Percentiles rank a stretch among this genome's conserved stretches.
phyloP scores from a whole-genome alignment of 2,329 filamentous ascomycete species.

The Sclerotinia trifoliorum region DNA sequence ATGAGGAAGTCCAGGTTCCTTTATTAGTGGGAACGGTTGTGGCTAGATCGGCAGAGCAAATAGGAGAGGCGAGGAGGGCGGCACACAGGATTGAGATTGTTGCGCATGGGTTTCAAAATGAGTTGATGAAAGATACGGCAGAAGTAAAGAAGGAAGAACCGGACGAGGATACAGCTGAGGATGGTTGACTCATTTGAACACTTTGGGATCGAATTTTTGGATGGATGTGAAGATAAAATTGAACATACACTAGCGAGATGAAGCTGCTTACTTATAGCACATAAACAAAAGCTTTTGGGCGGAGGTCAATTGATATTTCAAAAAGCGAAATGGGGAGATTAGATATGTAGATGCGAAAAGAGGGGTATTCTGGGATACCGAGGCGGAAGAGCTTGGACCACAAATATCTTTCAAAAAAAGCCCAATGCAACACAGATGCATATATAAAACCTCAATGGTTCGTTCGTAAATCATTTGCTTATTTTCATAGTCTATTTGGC shows the following conservation, averaged over 20 bases:
- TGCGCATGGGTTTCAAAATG: slow-evolving; percentile 54
- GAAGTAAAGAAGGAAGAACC: neutral
- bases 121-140: slow-evolving; percentile 44
- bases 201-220: neutral
- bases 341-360: slow-evolving; percentile 14
- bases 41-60: slow-evolving; percentile 49
- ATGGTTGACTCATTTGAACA: slow-evolving; percentile 12
- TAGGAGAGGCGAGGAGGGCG: slow-evolving; percentile 52
- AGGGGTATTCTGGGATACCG: neutral
- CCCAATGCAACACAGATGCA: slow-evolving; percentile 15
- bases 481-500: slow-evolving; percentile 23
- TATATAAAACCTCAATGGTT: slow-evolving; percentile 10
- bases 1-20: slow-evolving; percentile 40
- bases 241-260: slow-evolving; percentile 5
- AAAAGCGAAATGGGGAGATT: slow-evolving; percentile 3
- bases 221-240: neutral
- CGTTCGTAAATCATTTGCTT: slow-evolving; percentile 21
- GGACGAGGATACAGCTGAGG: slow-evolving; percentile 8
- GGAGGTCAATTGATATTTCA: slow-evolving; percentile 2
- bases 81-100: slow-evolving; percentile 54
- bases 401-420: slow-evolving; percentile 1
- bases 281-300: slow-evolving; percentile 2
- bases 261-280: slow-evolving; percentile 7
- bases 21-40: slow-evolving; percentile 56
- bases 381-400: slow-evolving; percentile 12